Base-by-base conservation (phyloP, 2,329 filamentous ascomycete species). In the Colletotrichum endophyticum region DNA sequence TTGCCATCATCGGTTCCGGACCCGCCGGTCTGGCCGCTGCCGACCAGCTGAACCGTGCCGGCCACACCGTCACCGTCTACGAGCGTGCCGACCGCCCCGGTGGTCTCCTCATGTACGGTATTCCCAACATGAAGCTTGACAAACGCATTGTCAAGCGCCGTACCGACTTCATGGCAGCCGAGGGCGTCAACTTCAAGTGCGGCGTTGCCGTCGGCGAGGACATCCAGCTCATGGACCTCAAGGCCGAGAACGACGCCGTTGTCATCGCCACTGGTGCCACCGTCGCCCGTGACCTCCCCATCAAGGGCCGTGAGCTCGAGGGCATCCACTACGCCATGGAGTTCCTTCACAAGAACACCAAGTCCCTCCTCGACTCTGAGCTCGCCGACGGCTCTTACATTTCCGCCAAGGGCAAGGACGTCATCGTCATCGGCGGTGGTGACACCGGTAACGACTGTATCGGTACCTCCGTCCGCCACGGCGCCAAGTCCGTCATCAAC, bases 41-140 rank as follows among this genome's bases (percentile, higher is more conserved):
- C 78, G 96, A 99, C 83, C 96, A 98, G 86, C 92, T 99, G 80
- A 99, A 99, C 91, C 94, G 94, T 81, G 95, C 95, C 81, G 96
- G 96, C 32, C 96, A 99, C 87, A 88, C 84, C 6, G 95, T 98
- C 71, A 98, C 95, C 15, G 92, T 99, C 22, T 98, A 97, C 83
- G 96, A 99, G 90, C 95, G 96, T 79, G 92, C 96, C 76, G 96
- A 99, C 84, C 95, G 96, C 79, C 89, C 94, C 74, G 96, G 96
- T 87, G 96, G 96, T 85, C 90, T 99, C 72, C 92, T 99, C 82
- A 98, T 98, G 96, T 98, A 99, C 84, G 96, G 96, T 80, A 99
- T 99, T 80, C 96, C 96, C 80, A 99, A 99, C 90, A 99, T 99
- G 96, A 99, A 99, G 90, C 94, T 99, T 57, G 96, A 99, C 89